Evolutionary conservation across 352 stramenopile species (phyloP), one percentile per base, ranked within the genome.

Genomic region (Globisporangium sylvaticum): DNA sequence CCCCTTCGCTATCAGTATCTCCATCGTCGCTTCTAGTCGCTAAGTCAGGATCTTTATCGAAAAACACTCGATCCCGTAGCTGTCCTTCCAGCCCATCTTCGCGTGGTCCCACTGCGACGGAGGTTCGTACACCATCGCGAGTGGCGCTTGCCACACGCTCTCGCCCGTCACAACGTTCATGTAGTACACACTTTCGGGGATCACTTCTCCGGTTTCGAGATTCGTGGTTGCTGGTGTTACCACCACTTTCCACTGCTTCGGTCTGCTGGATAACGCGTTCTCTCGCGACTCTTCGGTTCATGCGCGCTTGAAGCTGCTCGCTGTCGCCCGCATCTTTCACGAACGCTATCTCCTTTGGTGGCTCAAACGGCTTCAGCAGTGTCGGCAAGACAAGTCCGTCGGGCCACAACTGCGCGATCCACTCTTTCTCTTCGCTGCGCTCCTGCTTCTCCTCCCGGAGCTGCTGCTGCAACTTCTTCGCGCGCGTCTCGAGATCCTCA

Each of bases 351-450:
- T 48, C 50, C 18, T n/a, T 34, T 12, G 22, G 32, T 27, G 25
- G 62, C 44, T 73, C 78, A 55, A 80, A 79, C 7, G 71, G 65
- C 39, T 79, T 59, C 10, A 94, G 66, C 6, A 94, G 65, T 3
- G 86, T 90, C 0, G 84, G 85, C 20, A 89, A 72, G 7, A 85
- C 80, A 24, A 80, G 68, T 14, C 68, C 71, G 10, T 85, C 71
- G 0, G 86, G 86, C 86, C 86, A 94, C n/a, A 91, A 67, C 27
- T 74, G 61, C 4, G 71, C 71, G 4, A 94, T 66, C 83, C 82
- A 92, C 65, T 89, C 65, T 48, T 81, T 83, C 68, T 94, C 86
- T 18, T 89, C 83, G 0, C 42, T 52, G 15, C 82, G 79, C 20
- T 89, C 85, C 10, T 76, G 64, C 50, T 68, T 69, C 60, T 92